Evolutionary conservation across 176 grass and related monocot genomes (phyloP), one percentile per base, ranked within the genome.

Genomic region (Leersia perrieri): DNA sequence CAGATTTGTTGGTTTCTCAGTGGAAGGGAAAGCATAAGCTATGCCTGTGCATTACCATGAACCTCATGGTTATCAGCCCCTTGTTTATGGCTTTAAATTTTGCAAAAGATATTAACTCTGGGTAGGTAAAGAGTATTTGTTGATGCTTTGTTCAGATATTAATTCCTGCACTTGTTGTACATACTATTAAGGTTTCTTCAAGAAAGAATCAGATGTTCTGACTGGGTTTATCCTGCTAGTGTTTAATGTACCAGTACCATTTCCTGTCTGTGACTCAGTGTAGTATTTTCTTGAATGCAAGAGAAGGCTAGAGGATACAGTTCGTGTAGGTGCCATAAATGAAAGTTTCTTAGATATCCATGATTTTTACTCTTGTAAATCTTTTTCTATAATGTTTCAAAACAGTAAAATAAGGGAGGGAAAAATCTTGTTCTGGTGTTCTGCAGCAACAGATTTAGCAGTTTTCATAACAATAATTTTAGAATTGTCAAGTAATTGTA

Each of bases 241-340:
- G 32, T 36, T 79, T 51, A 36, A 68, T 27, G 31, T 18, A 30
- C n/a, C n/a, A 67, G 28, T 68, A 12, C 41, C 40, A 12, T 28
- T 55, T 34, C 20, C 22, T 55, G 63, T 79, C 53, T 25, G n/a
- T 20, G n/a, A 58, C n/a, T 58, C 63, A 79, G 63, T 40, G 11
- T 67, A 65, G n/a, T 58, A 32, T 57, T 69, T 68, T 80, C 44
- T 57, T 69, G 11, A 38, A 68, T 80, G 64, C 64, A 29, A 1
- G 77, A 66, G 77, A 36, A 66, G 26, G 74, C 57, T 30, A 23
- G 33, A 77, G 26, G 61, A 66, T 78, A 9, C 11, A 33, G 32
- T 78, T 64, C 38, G 61, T 33, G 32, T 33, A 33, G 29, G 55
- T n/a, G 26, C 42, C 58, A 63, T 77, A 63, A 76, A 31, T 42